Evolutionary conservation across 2,329 filamentous ascomycete species (phyloP).

Genomic region (Exophiala oligosperma): DNA sequence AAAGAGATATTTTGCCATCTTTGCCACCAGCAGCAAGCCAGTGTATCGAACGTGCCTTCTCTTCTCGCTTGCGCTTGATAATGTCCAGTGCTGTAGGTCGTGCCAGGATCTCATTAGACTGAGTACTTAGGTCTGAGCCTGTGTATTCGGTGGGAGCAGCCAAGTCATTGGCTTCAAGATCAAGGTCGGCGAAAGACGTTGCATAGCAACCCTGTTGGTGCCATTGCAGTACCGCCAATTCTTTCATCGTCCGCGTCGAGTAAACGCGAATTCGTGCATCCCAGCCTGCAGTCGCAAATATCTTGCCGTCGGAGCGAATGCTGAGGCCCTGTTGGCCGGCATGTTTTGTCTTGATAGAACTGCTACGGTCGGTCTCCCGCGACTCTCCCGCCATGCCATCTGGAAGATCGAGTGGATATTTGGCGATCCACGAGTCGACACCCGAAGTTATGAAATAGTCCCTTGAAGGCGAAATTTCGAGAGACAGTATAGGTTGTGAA

Average conservation of each 20-base stretch:
- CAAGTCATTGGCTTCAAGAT: not conserved
- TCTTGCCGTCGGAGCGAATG: conserved; percentile 74
- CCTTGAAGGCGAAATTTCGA: conserved; percentile 54
- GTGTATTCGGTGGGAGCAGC: not conserved
- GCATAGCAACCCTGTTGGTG: conserved; percentile 86
- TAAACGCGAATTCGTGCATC: conserved; percentile 82
- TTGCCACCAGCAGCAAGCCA: conserved; percentile 92
- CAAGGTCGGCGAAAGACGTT: conserved; percentile 64
- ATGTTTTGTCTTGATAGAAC: conserved; percentile 75
- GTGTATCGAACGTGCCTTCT: conserved; percentile 69
- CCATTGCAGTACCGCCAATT: conserved; percentile 92
- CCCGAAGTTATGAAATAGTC: conserved; percentile 74
- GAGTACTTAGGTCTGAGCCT: conserved; percentile 6
- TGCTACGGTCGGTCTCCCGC: conserved; percentile 50
- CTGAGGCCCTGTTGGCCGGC: conserved; percentile 81
- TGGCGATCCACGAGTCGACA: conserved; percentile 76
- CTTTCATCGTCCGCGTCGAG: conserved; percentile 74
- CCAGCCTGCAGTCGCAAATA: conserved; percentile 93
- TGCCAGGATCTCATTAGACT: conserved; percentile 11
- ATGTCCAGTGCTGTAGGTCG: conserved; percentile 37
- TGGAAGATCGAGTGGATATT: conserved; percentile 63
- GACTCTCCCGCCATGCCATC: not conserved
- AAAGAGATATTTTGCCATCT: conserved; percentile 91
- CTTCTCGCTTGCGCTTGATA: conserved; percentile 64
- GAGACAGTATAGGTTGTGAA: conserved; percentile 77